Base-by-base conservation (phyloP, 2,329 filamentous ascomycete species). In the Conoideocrella luteorostrata region DNA sequence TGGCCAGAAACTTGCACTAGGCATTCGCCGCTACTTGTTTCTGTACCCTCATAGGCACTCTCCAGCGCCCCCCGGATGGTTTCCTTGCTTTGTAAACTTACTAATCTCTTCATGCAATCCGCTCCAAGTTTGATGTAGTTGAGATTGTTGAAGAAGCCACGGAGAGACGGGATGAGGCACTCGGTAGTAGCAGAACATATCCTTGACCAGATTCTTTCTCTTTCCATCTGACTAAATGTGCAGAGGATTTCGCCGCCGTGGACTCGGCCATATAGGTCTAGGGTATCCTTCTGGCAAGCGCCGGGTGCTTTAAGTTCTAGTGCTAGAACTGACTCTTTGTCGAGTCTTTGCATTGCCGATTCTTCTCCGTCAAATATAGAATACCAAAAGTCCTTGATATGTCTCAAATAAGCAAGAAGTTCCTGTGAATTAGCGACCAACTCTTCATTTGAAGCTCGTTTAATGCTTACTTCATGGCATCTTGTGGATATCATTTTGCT, bases 121-220 rank as follows among this genome's bases (percentile, higher is more conserved):
- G 41, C 44, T n/a, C 35, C 37, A 24, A 22, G 46, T 50, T 59
- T 50, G 6, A 67, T 45, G 44, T 61, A 66, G 36, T 56, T 59
- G 10, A 66, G 46, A 44, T 67, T 58, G 39, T 61, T 46, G 46
- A 67, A 67, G 49, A 67, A 66, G 28, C 48, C 61, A 43, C 56
- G 53, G 20, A 68, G 56, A 26, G 57, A 66, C 6, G 57, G 61
- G 40, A 66, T 57, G 4, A 67, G 47, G 28, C 40, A 41, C n/a
- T 59, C 42, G 3, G 49, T 43, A 24, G 43, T 45, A 18, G 47
- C 47, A 13, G 42, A 50, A 38, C 47, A 49, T 30, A 65, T 26
- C 36, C 50, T 47, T 22, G 44, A 42, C 56, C 46, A 68, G 20
- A 67, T 64, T 15, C 36, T 43, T 18, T 52, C 43, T 45, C 59